Percentiles rank a stretch among this genome's conserved stretches.
Conservation (phyloP, 1,284 basidiomycete species). For the Ustilago cynodontis region DNA sequence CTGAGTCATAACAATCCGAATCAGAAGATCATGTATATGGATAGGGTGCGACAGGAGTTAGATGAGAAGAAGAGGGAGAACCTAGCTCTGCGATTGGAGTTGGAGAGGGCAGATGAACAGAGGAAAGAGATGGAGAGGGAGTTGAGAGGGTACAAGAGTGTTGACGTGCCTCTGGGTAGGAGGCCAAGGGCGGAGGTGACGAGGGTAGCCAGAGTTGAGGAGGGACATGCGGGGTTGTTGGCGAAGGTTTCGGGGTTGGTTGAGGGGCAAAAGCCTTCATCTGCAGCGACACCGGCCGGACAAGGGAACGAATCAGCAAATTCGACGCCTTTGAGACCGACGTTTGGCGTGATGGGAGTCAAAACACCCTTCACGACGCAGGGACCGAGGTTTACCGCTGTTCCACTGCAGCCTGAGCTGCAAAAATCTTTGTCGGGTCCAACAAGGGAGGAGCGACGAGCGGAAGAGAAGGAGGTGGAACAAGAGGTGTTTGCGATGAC, state of each 20-base stretch:
- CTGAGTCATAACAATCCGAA: slow-evolving; percentile 48
- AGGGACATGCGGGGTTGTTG: slow-evolving; percentile 31
- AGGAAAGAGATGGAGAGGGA: slow-evolving; percentile 25
- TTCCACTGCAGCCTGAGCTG: slow-evolving; percentile 26
- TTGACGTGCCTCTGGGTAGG: slow-evolving; percentile 42
- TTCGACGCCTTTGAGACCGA: slow-evolving; percentile 22
- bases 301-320: neutral
- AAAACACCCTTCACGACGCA: slow-evolving; percentile 33
- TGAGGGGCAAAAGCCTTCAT: neutral
- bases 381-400: slow-evolving; percentile 26
- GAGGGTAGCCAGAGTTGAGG: slow-evolving; percentile 25
- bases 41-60: slow-evolving; percentile 38
- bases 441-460: neutral
- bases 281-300: neutral
- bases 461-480: slow-evolving; percentile 1
- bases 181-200: slow-evolving; percentile 40
- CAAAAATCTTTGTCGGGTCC: slow-evolving; percentile 13
- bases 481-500: slow-evolving; percentile 12
- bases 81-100: slow-evolving; percentile 19
- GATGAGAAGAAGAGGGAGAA: slow-evolving; percentile 42
- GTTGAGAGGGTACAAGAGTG: slow-evolving; percentile 33
- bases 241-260: slow-evolving; percentile 29
- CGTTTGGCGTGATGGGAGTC: neutral
- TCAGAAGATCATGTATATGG: slow-evolving; percentile 56
- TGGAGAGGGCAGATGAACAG: slow-evolving; percentile 28